Percentiles rank a stretch among this genome's conserved stretches.
These are phyloP conservation scores for Teunomyces barrocoloradensis DNA, from an alignment of 805 yeast species.

Conservation along the genomic window DNA sequence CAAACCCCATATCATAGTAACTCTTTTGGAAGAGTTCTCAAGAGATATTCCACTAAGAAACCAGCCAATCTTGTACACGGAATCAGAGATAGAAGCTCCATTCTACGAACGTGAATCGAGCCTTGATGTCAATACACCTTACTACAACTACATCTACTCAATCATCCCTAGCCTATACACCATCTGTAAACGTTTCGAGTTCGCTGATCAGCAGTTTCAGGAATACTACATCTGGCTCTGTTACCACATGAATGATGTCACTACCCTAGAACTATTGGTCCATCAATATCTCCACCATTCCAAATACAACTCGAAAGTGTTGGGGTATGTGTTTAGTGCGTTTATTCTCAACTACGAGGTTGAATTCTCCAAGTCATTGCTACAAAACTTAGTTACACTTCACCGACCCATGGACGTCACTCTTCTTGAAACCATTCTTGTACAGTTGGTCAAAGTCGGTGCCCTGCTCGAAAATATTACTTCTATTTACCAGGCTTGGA, in stretches of 20 bases:
- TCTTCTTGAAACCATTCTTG: conserved; percentile 26
- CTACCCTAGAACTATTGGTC: conserved; percentile 19
- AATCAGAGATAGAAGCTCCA: conserved; percentile 8
- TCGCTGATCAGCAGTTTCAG: conserved; percentile 5
- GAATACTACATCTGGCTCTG: conserved; percentile 32
- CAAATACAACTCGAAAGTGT: conserved; percentile 20
- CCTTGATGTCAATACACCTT: conserved; percentile 5
- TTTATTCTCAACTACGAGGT: conserved; percentile 34
- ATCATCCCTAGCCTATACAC: conserved; percentile 22
- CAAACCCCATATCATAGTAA: conserved; percentile 4
- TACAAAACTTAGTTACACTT: conserved; percentile 22
- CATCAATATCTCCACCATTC: conserved; percentile 19
- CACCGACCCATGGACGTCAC: conserved; percentile 20
- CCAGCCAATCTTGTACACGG: not conserved
- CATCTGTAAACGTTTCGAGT: conserved; percentile 15
- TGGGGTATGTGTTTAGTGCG: conserved; percentile 28
- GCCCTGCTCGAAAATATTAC: conserved; percentile 31
- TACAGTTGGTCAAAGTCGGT: conserved; percentile 23
- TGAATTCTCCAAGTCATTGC: conserved; percentile 25
- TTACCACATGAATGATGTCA: conserved; percentile 34
- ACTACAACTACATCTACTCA: conserved; percentile 11
- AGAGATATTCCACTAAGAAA: not conserved
- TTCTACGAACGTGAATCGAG: conserved; percentile 5
- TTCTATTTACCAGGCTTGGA: conserved; percentile 27
- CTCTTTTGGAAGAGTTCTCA: conserved; percentile 3